Conservation (phyloP, 768 basidiomycete genomes). For the Trametes elegans region DNA sequence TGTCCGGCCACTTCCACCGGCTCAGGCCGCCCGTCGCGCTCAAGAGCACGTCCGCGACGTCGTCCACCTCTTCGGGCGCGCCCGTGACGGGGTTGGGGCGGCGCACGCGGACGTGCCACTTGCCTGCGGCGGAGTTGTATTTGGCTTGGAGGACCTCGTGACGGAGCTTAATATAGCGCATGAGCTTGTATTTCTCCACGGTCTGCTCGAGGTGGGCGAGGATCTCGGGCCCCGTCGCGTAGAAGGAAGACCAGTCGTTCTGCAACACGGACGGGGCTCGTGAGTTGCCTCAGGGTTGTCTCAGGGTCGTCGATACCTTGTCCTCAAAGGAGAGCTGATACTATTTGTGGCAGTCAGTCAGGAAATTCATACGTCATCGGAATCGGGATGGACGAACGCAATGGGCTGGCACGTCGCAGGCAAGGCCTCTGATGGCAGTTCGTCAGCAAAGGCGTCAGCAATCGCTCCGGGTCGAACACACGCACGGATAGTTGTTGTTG, state of each 20-base stretch:
- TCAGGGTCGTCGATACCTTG: constrained; percentile 33
- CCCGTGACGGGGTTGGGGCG: not conserved
- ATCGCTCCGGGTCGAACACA: not conserved
- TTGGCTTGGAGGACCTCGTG: constrained; percentile 52
- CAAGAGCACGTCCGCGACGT: constrained; percentile 56
- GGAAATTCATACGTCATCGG: no score
- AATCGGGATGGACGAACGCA: constrained; percentile 38
- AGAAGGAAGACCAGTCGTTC: constrained; percentile 61
- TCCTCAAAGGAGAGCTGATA: constrained; percentile 59
- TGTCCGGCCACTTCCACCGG: constrained; percentile 68
- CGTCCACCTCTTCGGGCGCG: constrained; percentile 40
- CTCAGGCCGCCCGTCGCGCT: constrained; percentile 53
- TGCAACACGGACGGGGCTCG: constrained; percentile 23
- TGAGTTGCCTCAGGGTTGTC: not conserved
- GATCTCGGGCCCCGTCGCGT: constrained; percentile 59
- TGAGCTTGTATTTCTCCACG: constrained; percentile 55
- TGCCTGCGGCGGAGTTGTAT: constrained; percentile 48
- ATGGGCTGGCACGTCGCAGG: constrained; percentile 65
- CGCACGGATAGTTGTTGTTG: constrained; percentile 53
- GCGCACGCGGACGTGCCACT: constrained; percentile 55
- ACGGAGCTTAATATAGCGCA: constrained; percentile 49
- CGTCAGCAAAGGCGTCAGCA: not conserved
- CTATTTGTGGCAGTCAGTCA: constrained; percentile 30
- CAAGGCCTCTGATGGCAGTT: constrained; percentile 55
- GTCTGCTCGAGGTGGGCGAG: constrained; percentile 49